Base-by-base conservation (phyloP, 2,329 filamentous ascomycete species). In the Dryadomyces quercus-mongolicae region DNA sequence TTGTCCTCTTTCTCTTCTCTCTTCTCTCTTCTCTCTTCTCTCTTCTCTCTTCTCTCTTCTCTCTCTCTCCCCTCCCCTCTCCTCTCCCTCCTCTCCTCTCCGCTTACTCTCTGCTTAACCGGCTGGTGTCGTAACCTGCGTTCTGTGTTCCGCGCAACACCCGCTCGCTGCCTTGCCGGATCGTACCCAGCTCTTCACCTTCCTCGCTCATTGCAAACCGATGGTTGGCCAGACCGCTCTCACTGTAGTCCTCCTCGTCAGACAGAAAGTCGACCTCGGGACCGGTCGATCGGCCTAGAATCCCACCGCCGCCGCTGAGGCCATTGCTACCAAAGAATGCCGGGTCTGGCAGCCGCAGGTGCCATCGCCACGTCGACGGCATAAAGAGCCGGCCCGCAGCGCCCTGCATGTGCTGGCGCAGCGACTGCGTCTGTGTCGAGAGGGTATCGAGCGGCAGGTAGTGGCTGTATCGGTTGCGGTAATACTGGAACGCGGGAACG, bases 51-150 rank as follows among this genome's bases (percentile, higher is more conserved):
- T 31, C 25, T 5, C 25, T 8, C 8, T 8, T 31, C 25, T 8
- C 8, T 8, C 8, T 8, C 25, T 31, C 25, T 31, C 25, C 8
- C 25, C 25, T 31, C 25, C 8, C 25, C 25, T 31, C 25, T 31
- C 25, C 46, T 40, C 45, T 38, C 42, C 7, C 42, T 38, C 3
- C 36, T 40, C 10, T 9, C 15, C 10, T 40, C 10, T 9, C 10
- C 46, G 71, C 77, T 66, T 68, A 81, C 71, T 95, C 89, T 69
- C 88, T 75, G 66, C 88, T 92, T 57, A 95, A 63, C 58, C 89
- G 75, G 60, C 80, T 73, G 46, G 75, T 70, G 49, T 74, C 75
- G 57, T 81, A 77, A 48, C 69, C 67, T n/a, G n/a, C n/a, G 36
- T 69, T 53, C 5, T 21, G 49, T 34, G 43, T 20, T 38, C 49